Evolutionary conservation across 106 monocot species (phyloP), one percentile per base, ranked within the genome.

Genomic region (Dioscorea zingiberensis): DNA sequence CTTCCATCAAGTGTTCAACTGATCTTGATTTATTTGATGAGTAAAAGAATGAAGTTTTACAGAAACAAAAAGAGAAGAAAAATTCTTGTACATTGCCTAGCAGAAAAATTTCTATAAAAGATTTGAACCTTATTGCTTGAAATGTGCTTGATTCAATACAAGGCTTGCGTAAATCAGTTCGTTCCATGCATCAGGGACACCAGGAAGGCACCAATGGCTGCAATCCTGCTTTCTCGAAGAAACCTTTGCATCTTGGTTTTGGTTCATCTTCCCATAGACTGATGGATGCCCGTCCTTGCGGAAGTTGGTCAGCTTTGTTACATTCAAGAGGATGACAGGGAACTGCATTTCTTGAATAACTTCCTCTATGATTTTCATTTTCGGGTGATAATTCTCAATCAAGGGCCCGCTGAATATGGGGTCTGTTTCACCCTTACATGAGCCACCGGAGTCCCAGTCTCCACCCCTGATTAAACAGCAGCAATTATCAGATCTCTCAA

Each of bases 121-220:
- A n/a, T n/a, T n/a, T n/a, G n/a, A n/a, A n/a, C n/a, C n/a, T 44
- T 2, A 3, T 44, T 38, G 44, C 38, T 30, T 38, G 38, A 38
- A 38, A 38, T 38, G 38, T 38, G 38, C 38, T 38, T 38, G 38
- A 38, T 74, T 45, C 21, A 69, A 22, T 29, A 94, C 81, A 47
- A 97, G 83, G 12, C 71, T 67, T 2, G 91, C 85, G 63, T 97
- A 97, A 26, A 97, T 81, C 51, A 97, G 62, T 74, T 97, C 91
- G 66, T 91, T 97, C 95, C 95, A 97, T n/a, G 91, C 62, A 77
- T 97, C 95, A 14, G 95, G 95, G 21, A 97, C 77, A 17, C 95
- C 95, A 70, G 95, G 91, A 38, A 97, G 83, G 27, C 95, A 97
- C 91, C 91, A 97, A 60, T 97, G 95, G 64, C 91, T 97, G 81